These are phyloP conservation scores for Fusarium austroafricanum DNA, from an alignment of 2,329 filamentous ascomycete genomes.

Conservation along the genomic window DNA sequence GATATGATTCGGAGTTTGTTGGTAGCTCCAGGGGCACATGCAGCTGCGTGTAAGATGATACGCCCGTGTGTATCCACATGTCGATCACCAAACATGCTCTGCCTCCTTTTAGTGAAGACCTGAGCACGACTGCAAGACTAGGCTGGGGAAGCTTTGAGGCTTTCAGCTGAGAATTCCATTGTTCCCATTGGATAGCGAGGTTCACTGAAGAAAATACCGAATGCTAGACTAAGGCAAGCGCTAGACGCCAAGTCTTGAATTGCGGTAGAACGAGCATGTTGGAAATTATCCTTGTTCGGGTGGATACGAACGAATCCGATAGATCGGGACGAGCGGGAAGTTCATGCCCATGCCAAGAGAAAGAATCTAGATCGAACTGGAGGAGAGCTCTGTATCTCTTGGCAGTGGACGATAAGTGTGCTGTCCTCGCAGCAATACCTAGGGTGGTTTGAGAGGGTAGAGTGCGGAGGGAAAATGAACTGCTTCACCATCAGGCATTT, in stretches of 20 bases:
- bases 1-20: background rate
- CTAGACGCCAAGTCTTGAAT: slow-evolving; percentile 26
- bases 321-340: slow-evolving; percentile 1
- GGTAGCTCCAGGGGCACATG: slow-evolving; percentile 1
- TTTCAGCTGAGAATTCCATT: slow-evolving; percentile 1
- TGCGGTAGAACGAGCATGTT: slow-evolving; percentile 27
- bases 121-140: background rate
- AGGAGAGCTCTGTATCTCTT: background rate
- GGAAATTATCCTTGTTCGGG: slow-evolving; percentile 24
- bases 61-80: slow-evolving; percentile 17
- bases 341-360: slow-evolving; percentile 5
- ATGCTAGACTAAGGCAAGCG: slow-evolving; percentile 11
- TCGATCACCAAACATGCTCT: slow-evolving; percentile 1
- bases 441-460: background rate
- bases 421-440: too few species aligned
- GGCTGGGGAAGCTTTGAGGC: background rate
- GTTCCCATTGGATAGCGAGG: background rate
- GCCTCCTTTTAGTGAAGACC: slow-evolving; percentile 4
- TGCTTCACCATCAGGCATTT: background rate
- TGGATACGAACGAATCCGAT: slow-evolving; percentile 15
- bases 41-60: slow-evolving; percentile 35
- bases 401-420: background rate
- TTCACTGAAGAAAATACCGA: background rate
- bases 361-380: background rate
- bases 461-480: background rate